Base-by-base conservation (phyloP, 257 asterid genomes). In the Cynanchum wilfordii region DNA sequence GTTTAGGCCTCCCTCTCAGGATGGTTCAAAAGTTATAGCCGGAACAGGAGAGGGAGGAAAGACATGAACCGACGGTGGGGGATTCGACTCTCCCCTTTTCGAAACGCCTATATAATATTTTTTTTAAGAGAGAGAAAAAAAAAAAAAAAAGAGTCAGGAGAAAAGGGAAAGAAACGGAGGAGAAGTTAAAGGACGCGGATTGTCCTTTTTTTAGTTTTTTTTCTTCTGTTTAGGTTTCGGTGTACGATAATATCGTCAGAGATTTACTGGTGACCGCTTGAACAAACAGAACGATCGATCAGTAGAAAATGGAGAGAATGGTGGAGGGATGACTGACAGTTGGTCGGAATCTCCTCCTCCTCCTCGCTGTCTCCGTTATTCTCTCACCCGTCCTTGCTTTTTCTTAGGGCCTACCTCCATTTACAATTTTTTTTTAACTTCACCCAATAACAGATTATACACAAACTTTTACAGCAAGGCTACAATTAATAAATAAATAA, bases 1-100 rank as follows among this genome's bases (percentile, higher is more conserved):
- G 5, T 10, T 22, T 27, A 56, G 20, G 25, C 15, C 77, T 74
- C 77, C 72, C 78, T 59, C 78, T 44, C 78, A 5, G 33, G 27
- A 47, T 66, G 25, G 52, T 10, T 29, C 8, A 45, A 49, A 27
- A 27, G 47, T 29, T n/a, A n/a, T 57, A 33, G 52, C 72, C 72
- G 71, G 75, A 63, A 54, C 49, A 59, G 62, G 72, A 71, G 72
- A 70, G 76, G 68, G 70, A 27, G 72, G 51, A 50, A 20, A 22
- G 3, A 0, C 40, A 60, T 5, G 66, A 71, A 50, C 75, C 72
- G 75, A 22, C 80, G 57, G 58, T 50, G 62, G 25, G 72, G 54
- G 72, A 70, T 76, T 76, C 58, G 38, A 27, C 44, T 59, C 66
- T 69, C 66, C 30, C 60, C 36, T 62, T 63, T 33, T 13, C 22